Conservation (phyloP, 805 yeast genomes). For the Naumovozyma baii region DNA sequence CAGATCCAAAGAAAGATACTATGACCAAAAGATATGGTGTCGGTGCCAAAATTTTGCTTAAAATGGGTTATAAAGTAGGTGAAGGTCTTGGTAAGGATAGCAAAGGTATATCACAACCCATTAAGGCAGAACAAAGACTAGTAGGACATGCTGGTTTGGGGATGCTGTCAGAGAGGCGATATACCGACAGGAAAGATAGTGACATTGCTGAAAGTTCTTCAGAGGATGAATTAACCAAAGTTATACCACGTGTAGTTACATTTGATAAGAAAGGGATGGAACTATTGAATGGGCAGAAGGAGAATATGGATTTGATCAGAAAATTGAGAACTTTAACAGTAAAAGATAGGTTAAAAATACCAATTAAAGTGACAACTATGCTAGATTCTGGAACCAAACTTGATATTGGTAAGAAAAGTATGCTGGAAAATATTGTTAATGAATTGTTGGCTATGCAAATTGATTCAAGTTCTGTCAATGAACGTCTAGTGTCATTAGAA, state of each 20-base stretch:
- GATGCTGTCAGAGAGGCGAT: conserved; percentile 36
- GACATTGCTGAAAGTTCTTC: conserved; percentile 10
- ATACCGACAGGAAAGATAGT: conserved; percentile 8
- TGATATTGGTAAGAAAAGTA: background rate
- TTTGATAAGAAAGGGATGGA: conserved; percentile 8
- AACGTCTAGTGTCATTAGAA: conserved; percentile 2
- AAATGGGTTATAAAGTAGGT: conserved; percentile 85
- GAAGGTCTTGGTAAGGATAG: conserved; percentile 70
- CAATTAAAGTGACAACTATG: background rate
- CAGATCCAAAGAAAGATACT: background rate
- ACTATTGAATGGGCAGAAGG: background rate
- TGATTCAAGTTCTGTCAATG: background rate
- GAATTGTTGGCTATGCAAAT: background rate
- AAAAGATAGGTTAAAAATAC: background rate
- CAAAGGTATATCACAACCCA: conserved; percentile 72
- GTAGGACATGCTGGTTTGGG: conserved; percentile 64
- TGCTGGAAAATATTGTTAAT: background rate
- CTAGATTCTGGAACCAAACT: background rate
- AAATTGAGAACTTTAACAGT: conserved; percentile 2
- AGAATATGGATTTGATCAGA: background rate
- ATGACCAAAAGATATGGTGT: conserved; percentile 52
- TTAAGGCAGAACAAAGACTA: conserved; percentile 58
- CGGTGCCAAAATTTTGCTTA: conserved; percentile 66
- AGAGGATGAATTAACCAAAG: conserved; percentile 6
- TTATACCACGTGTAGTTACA: background rate